Conservation (phyloP, 1,284 basidiomycete species). For the Tilletia horrida region DNA sequence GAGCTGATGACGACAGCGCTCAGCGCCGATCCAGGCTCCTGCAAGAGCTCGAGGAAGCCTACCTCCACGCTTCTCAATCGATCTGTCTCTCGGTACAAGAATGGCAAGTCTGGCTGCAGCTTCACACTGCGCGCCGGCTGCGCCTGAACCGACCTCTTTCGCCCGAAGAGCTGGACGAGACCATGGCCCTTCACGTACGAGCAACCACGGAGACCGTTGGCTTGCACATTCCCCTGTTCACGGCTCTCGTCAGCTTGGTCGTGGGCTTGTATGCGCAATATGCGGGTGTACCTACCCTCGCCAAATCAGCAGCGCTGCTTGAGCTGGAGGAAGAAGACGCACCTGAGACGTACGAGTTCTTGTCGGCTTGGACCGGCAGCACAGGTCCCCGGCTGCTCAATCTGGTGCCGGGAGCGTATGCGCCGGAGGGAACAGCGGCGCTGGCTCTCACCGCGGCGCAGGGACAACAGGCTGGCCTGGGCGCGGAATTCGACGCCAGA, state of each 20-base stretch:
- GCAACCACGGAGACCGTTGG: constrained; percentile 8
- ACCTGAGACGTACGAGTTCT: constrained; percentile 1
- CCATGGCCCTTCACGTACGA: not conserved
- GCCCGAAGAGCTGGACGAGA: not conserved
- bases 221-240: not conserved
- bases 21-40: not conserved
- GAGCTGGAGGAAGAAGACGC: not conserved
- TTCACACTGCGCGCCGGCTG: not conserved
- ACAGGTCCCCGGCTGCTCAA: not conserved
- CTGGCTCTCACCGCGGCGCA: not conserved
- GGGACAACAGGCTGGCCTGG: not conserved
- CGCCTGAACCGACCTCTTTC: not conserved
- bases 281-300: not conserved
- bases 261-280: not conserved
- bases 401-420: not conserved
- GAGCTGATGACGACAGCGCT: not conserved
- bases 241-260: not conserved
- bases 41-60: constrained; percentile 4
- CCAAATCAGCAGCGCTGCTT: not conserved
- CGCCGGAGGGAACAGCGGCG: not conserved
- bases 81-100: not conserved
- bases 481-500: not conserved
- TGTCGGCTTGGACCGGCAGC: not conserved
- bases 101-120: not conserved
- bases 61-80: not conserved